These are phyloP conservation scores for Sicyos edulis DNA, from an alignment of 306 rosid species.

Conservation along the genomic window DNA sequence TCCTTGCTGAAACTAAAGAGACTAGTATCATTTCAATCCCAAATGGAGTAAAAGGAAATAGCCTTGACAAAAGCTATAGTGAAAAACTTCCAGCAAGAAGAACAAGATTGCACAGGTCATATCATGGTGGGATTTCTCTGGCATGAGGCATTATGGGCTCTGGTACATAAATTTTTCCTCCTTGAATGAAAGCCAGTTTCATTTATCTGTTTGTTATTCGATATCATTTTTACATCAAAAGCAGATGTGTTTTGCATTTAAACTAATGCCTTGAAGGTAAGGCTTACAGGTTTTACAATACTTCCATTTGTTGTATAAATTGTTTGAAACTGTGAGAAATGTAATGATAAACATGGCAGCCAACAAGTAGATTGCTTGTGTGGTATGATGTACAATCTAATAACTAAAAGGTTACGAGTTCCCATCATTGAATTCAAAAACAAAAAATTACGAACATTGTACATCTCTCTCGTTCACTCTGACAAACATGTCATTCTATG, in stretches of 20 bases:
- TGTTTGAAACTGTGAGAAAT: background rate
- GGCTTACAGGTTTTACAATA: background rate
- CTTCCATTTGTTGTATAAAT: background rate
- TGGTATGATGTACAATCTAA: too few species aligned
- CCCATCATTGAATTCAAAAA: too few species aligned
- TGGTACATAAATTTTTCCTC: slow-evolving; percentile 14
- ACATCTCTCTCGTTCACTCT: too few species aligned
- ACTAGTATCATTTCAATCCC: slow-evolving; percentile 11
- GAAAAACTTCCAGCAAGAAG: slow-evolving; percentile 22
- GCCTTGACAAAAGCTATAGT: slow-evolving; percentile 5
- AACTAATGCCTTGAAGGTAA: slow-evolving; percentile 8
- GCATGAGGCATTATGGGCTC: slow-evolving; percentile 25
- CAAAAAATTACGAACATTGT: too few species aligned
- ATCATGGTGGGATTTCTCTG: slow-evolving; percentile 39
- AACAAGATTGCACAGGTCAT: slow-evolving; percentile 44
- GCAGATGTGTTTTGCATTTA: background rate
- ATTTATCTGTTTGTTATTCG: background rate
- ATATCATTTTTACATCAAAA: background rate
- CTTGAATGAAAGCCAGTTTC: background rate
- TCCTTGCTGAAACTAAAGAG: slow-evolving; percentile 36
- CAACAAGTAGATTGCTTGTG: too few species aligned
- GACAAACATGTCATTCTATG: too few species aligned
- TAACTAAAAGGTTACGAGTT: too few species aligned
- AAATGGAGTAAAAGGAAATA: slow-evolving; percentile 5
- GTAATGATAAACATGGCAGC: background rate